Evolutionary conservation across 768 basidiomycete genomes (phyloP), one percentile per base, ranked within the genome.

Genomic region (Podaxis sp.): DNA sequence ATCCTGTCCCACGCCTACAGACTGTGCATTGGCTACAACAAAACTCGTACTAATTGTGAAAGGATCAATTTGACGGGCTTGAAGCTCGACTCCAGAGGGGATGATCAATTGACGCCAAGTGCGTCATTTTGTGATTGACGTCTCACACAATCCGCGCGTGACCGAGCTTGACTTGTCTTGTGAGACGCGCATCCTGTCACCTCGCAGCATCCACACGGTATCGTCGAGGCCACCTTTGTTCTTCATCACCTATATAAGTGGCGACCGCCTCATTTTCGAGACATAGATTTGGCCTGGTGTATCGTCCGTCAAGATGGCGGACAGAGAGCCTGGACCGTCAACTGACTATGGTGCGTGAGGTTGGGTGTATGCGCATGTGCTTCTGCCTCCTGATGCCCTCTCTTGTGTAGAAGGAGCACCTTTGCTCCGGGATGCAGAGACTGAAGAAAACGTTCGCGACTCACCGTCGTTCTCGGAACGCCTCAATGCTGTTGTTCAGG

Each of bases 401-500:
- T 24, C 13, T 36, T 44, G 28, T 39, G 15, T 71, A 92, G 91
- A 92, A 74, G 72, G 82, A 28, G 86, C 88, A 2, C 86, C 90
- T 40, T 78, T 93, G 52, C 74, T 93, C 24, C 79, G 79, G 63
- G 80, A 84, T 69, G 72, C 79, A 30, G 81, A 79, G 17, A 71
- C 76, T 17, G 81, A 80, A 46, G 51, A 70, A 68, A 42, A 40
- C 61, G 19, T 66, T 65, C 51, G 52, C 66, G 68, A 40, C 68
- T 42, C 59, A 17, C 19, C 74, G 0, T 74, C 80, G 0, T 73
- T 85, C 58, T 64, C 79, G 48, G 76, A 85, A 65, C 83, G 77
- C 46, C 69, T 90, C 49, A 80, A 84, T 28, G 74, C 83, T 11
- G 78, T 86, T 63, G 84, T 87, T 3, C 87, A 88, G 66, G 89